phyloP scores from a whole-genome alignment of 1,139 yeast species.

The Debaryomyces singareniensis region DNA sequence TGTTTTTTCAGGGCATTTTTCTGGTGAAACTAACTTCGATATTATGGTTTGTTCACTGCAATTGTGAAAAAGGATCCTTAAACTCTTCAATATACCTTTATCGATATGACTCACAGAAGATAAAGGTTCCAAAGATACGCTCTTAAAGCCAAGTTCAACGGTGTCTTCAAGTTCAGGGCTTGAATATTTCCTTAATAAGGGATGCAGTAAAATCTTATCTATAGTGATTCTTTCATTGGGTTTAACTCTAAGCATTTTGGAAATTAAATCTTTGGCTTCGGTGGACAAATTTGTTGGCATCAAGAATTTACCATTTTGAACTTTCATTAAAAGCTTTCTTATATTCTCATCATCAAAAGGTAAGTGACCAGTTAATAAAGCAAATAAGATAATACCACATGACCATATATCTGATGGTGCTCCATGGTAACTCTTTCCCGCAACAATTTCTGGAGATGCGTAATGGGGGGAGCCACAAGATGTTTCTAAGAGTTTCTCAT shows the following conservation, averaged over 20 bases:
- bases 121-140: constrained; percentile 41
- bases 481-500: constrained; percentile 80
- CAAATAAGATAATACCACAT: constrained; percentile 92
- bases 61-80: constrained; percentile 90
- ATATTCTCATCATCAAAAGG: constrained; percentile 98
- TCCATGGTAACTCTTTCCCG: constrained; percentile 92
- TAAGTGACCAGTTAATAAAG: constrained; percentile 85
- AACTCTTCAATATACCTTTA: constrained; percentile 72
- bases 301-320: constrained; percentile 78
- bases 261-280: constrained; percentile 84
- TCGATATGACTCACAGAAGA: constrained; percentile 58
- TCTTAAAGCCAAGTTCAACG: constrained; percentile 18
- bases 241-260: constrained; percentile 73
- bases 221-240: constrained; percentile 77
- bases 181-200: constrained; percentile 72
- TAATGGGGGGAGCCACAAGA: constrained; percentile 98
- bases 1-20: constrained; percentile 77
- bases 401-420: constrained; percentile 99
- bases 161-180: constrained; percentile 17
- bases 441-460: constrained; percentile 96
- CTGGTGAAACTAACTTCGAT: constrained; percentile 50
- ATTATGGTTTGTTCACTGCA: constrained; percentile 59
- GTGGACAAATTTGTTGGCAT: constrained; percentile 76
- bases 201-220: constrained; percentile 68
- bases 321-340: constrained; percentile 76